Percentiles rank a stretch among this genome's conserved stretches.
phyloP scores from a whole-genome alignment of 2,329 filamentous ascomycete genomes.

The Aspergillus fructus region DNA sequence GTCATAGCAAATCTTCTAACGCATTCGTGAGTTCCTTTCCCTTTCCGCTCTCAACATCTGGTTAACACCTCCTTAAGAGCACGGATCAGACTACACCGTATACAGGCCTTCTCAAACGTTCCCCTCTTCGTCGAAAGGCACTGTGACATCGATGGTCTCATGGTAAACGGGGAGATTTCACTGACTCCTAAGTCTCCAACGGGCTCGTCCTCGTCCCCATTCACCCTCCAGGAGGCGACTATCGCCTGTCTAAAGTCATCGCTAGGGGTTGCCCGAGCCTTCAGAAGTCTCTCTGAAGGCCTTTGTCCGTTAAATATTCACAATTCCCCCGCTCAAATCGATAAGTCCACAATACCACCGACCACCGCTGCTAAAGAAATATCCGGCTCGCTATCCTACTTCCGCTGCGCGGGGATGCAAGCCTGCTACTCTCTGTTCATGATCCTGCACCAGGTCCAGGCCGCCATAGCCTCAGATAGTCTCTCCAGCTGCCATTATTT shows the following conservation, averaged over 20 bases:
- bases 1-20: no score
- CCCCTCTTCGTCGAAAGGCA: not conserved
- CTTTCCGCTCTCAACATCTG: fast-evolving
- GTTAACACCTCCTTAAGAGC: no score
- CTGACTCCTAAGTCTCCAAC: not conserved
- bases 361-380: not conserved
- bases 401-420: slow-evolving; percentile 1
- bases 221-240: not conserved
- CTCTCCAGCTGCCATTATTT: not conserved
- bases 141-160: not conserved
- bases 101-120: not conserved
- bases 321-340: no score
- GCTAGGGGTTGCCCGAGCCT: not conserved
- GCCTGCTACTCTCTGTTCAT: not conserved
- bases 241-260: slow-evolving; percentile 1
- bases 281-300: not conserved
- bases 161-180: not conserved
- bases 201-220: not conserved
- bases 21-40: no score
- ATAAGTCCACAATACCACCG: no score
- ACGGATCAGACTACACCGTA: not conserved
- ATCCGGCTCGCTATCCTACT: slow-evolving; percentile 1
- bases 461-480: not conserved
- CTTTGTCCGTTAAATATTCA: not conserved
- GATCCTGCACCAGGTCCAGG: not conserved